Base-by-base conservation (phyloP, 257 asterid species). In the Salvia rosmarinus region DNA sequence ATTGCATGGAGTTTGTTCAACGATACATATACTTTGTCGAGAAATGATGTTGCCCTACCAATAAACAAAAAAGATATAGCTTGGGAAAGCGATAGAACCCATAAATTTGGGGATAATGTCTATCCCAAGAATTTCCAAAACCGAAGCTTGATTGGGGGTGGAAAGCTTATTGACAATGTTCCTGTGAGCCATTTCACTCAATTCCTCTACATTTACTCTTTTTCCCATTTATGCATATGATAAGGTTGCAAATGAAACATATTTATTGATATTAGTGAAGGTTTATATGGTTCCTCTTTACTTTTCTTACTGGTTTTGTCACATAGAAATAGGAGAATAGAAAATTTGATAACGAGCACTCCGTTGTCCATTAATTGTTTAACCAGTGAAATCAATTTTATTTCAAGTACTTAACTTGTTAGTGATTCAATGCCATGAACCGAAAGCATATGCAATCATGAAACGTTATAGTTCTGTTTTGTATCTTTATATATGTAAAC, bases 1-100 rank as follows among this genome's bases (percentile, higher is more conserved):
- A 83, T 91, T 16, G 99, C 99, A 17, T 94, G 99, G 99, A 94
- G 97, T 80, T 80, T 94, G 78, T 94, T 91, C 71, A 94, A 91
- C 13, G 99, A 94, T 60, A 87, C 99, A 0, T 94, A 85, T 68
- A 66, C 64, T 9, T 77, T 94, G 57, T 86, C 89, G 3, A 72
- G 75, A 30, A 82, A 84, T 7, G 73, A 55, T 25, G 67, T 35
- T 56, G 54, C 72, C 12, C 3, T 94, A 61, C 72, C 86, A 9
- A 82, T 94, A 39, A 84, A 91, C 83, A 91, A 86, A 75, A 86
- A 78, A 46, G 83, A 70, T 32, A 94, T 94, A 20, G 90, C 99
- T 0, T 91, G 97, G 99, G 69, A 54, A 25, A 89, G 96, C 43
- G 96, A 94, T 63, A 89, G 35, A 68, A 71, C 82, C 0, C 81